phyloP scores from a whole-genome alignment of 2,329 filamentous ascomycete genomes.

The Colletotrichum cordylinicola region DNA sequence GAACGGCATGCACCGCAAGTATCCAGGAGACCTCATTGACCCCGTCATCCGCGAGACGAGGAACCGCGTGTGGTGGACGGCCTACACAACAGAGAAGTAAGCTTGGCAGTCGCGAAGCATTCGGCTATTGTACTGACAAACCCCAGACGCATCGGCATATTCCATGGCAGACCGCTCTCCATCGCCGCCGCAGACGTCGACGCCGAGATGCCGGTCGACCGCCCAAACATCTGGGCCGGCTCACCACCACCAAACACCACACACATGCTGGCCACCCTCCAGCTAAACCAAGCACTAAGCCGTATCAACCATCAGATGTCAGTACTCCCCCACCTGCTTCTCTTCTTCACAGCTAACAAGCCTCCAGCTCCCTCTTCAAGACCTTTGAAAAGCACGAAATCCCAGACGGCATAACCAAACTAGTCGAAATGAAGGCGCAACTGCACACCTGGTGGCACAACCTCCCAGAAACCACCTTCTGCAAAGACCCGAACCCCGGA shows the following conservation, averaged over 20 bases:
- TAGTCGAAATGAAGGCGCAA: conserved; percentile 40
- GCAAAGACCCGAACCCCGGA: conserved; percentile 43
- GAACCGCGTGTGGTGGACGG: conserved; percentile 63
- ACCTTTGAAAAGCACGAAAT: conserved; percentile 36
- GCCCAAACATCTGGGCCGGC: conserved; percentile 45
- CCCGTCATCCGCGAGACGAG: conserved; percentile 55
- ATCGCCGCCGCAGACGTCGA: conserved; percentile 59
- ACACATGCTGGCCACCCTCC: conserved; percentile 50
- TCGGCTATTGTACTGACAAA: conserved; percentile 4
- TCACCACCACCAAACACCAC: conserved; percentile 47
- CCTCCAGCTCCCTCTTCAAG: conserved; percentile 36
- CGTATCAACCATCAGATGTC: conserved; percentile 45
- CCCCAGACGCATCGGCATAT: conserved; percentile 57
- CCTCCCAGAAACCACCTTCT: conserved; percentile 35
- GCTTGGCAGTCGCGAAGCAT: not conserved
- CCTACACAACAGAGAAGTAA: conserved; percentile 61
- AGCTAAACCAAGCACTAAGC: conserved; percentile 39
- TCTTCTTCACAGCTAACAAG: not conserved
- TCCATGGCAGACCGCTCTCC: conserved; percentile 61
- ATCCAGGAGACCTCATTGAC: conserved; percentile 51
- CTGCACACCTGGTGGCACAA: conserved; percentile 44
- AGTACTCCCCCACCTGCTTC: not conserved
- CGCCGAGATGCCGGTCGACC: conserved; percentile 54
- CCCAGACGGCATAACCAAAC: conserved; percentile 35
- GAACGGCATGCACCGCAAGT: conserved; percentile 64